Conservation (phyloP, 2,329 filamentous ascomycete species). For the Gaeumannomyces sp. region DNA sequence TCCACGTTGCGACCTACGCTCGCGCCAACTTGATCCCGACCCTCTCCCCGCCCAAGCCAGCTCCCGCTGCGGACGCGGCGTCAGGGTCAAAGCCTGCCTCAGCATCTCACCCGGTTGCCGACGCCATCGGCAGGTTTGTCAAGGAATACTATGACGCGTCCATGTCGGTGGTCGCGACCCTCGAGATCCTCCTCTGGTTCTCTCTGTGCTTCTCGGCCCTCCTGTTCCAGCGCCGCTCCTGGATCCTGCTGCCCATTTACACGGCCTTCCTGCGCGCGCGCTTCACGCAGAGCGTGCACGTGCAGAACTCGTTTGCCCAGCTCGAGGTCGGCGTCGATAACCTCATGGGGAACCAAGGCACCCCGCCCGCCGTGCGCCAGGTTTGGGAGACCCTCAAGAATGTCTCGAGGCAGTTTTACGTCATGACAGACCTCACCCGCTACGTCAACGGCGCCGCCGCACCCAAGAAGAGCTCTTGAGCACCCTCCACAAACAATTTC, state of each 20-base stretch:
- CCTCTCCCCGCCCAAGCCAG: conserved; percentile 59
- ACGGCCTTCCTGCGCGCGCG: conserved; percentile 87
- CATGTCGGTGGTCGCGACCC: conserved; percentile 84
- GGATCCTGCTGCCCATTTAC: conserved; percentile 82
- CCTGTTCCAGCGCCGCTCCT: conserved; percentile 83
- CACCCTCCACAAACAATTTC: conserved; percentile 5
- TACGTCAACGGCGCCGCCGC: conserved; percentile 56
- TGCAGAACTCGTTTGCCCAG: conserved; percentile 74
- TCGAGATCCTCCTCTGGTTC: conserved; percentile 84
- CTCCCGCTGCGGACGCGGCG: conserved; percentile 48
- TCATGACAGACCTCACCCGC: conserved; percentile 70
- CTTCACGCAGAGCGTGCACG: conserved; percentile 83
- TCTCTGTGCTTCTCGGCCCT: conserved; percentile 76
- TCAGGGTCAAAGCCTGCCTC: conserved; percentile 50
- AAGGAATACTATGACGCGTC: conserved; percentile 97
- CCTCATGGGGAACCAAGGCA: conserved; percentile 77
- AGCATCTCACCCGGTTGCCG: conserved; percentile 55
- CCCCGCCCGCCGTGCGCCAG: conserved; percentile 71
- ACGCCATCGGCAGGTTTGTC: conserved; percentile 85
- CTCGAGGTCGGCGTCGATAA: conserved; percentile 73
- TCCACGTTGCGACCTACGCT: conserved; percentile 96
- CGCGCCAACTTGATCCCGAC: conserved; percentile 90
- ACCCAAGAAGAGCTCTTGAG: conserved; percentile 57
- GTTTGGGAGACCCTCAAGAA: conserved; percentile 77
- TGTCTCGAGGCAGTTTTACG: conserved; percentile 65